Conservation (phyloP, 2,329 filamentous ascomycete genomes). For the Emmonsia crescens region DNA sequence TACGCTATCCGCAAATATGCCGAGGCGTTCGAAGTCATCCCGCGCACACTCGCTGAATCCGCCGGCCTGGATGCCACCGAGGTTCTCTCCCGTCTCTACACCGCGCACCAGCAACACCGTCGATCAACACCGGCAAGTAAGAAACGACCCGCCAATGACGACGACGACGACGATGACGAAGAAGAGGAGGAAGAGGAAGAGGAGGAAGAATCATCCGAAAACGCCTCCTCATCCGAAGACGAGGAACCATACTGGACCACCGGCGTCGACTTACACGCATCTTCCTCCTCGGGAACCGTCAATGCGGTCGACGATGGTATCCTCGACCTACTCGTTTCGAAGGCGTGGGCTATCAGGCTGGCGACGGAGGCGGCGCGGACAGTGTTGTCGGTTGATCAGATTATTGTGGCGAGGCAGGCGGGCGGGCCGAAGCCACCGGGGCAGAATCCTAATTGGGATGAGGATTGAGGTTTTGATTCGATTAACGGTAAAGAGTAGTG, state of each 20-base stretch:
- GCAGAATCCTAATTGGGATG: conserved; percentile 73
- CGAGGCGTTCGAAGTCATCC: conserved; percentile 95
- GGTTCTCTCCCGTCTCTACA: conserved; percentile 82
- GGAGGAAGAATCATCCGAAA: conserved; percentile 25
- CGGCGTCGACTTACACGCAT: conserved; percentile 91
- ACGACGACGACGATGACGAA: conserved; percentile 20
- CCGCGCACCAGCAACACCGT: conserved; percentile 59
- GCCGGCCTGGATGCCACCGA: conserved; percentile 96
- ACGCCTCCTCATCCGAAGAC: conserved; percentile 33
- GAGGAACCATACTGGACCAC: conserved; percentile 76
- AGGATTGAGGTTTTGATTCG: conserved; percentile 38
- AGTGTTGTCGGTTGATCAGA: conserved; percentile 93
- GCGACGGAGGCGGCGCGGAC: conserved; percentile 92
- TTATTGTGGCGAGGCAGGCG: conserved; percentile 94
- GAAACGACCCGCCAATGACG: conserved; percentile 15
- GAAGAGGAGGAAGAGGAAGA: conserved; percentile 55
- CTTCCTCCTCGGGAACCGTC: conserved; percentile 66
- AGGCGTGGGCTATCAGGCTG: conserved; percentile 94
- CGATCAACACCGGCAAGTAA: conserved; percentile 13
- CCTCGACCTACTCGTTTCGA: conserved; percentile 79
- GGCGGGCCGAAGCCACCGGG: conserved; percentile 94
- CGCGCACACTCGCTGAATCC: conserved; percentile 85
- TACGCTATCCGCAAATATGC: conserved; percentile 97
- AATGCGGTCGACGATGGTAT: conserved; percentile 84
- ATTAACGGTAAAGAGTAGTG: background rate